Evolutionary conservation across 2,329 filamentous ascomycete species (phyloP).

Genomic region (Penicillium occitanis): DNA sequence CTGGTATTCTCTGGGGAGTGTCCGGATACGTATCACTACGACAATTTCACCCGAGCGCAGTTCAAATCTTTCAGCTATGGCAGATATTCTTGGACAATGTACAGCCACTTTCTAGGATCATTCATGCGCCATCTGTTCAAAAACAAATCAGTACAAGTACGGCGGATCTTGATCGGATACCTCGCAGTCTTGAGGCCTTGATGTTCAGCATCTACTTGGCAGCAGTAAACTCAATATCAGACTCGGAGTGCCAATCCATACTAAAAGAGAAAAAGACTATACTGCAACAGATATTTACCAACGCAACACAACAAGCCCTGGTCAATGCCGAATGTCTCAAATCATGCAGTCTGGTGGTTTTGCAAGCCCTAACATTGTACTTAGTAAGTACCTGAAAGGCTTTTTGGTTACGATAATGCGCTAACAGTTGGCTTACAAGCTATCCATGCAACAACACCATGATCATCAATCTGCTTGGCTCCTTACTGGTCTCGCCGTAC

Average conservation of each 20-base stretch:
- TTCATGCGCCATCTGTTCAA: not conserved
- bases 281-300: not conserved
- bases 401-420: not conserved
- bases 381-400: not conserved
- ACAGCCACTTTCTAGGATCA: not conserved
- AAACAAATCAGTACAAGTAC: not conserved
- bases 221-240: not conserved
- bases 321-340: not conserved
- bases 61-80: not conserved
- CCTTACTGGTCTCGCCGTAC: not conserved
- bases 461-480: not conserved
- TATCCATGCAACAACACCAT: not conserved
- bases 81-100: not conserved
- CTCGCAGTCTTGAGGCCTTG: not conserved
- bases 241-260: not conserved
- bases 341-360: not conserved
- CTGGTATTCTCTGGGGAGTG: not conserved
- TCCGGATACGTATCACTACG: not conserved
- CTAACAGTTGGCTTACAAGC: not conserved
- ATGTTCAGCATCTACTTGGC: not conserved
- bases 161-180: not conserved
- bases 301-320: not conserved
- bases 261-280: not conserved
- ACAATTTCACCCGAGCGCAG: not conserved
- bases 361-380: not conserved